Evolutionary conservation across 345 rosid genomes (phyloP).

Genomic region (Salix suchowensis): DNA sequence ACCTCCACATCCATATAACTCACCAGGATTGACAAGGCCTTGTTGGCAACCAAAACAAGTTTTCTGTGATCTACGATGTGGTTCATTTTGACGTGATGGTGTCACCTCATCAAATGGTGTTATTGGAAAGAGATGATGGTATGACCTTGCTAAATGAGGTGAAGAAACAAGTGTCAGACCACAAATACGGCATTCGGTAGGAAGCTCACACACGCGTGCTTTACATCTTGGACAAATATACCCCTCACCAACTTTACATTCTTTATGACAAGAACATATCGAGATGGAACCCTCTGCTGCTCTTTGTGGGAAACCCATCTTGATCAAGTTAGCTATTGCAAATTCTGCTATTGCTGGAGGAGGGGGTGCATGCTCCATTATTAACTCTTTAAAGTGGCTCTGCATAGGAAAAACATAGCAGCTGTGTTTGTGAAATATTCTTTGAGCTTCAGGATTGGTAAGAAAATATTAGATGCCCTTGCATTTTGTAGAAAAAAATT

Average conservation of each 20-base stretch:
- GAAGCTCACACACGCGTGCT: conserved; percentile 84
- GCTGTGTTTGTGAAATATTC: neutral
- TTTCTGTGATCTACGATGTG: conserved; percentile 31
- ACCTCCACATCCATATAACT: conserved; percentile 5
- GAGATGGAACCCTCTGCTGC: conserved; percentile 72
- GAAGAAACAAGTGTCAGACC: conserved; percentile 94
- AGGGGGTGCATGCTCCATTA: conserved; percentile 91
- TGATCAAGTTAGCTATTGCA: conserved; percentile 75
- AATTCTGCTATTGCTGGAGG: conserved; percentile 95
- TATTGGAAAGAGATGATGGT: conserved; percentile 93
- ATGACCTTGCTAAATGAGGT: conserved; percentile 91
- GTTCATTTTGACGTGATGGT: conserved; percentile 31
- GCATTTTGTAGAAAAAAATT: neutral
- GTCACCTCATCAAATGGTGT: conserved; percentile 70
- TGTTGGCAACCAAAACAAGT: conserved; percentile 87
- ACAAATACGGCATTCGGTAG: conserved; percentile 78
- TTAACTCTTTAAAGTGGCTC: conserved; percentile 76
- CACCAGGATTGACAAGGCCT: conserved; percentile 58
- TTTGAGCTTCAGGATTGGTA: neutral
- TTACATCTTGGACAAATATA: conserved; percentile 92
- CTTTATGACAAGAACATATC: conserved; percentile 90
- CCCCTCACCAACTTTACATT: conserved; percentile 74
- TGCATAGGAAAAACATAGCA: conserved; percentile 23
- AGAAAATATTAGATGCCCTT: neutral
- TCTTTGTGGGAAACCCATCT: conserved; percentile 93